Evolutionary conservation across 1,139 yeast species (phyloP), one percentile per base, ranked within the genome.

Genomic region (Yamadazyma sp.): DNA sequence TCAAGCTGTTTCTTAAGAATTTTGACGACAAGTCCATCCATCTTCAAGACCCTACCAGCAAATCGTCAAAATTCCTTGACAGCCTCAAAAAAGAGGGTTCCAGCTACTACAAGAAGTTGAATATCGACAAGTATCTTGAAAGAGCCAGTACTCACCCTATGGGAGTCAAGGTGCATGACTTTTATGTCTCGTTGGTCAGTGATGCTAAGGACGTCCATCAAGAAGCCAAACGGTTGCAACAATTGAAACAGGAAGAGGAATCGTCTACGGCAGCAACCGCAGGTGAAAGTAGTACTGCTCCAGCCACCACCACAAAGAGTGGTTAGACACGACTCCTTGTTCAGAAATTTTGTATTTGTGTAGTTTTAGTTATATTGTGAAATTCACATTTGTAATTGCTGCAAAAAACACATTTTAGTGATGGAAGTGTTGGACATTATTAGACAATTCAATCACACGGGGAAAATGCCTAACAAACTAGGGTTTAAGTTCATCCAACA

Each of bases 141-240:
- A 58, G 56, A 39, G 73, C 71, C 3, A 53, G 69, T 1, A 48
- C 52, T 23, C 52, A 56, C 25, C 65, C 69, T 2, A 66, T 65
- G 40, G 76, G 76, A 2, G 51, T 51, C 26, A 67, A 62, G 50
- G 60, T 69, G 34, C 69, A 65, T 47, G 65, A 63, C 9, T 67
- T 57, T 39, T 60, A 60, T 41, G 44, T 71, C 29, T 71, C 59
- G 28, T 69, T 80, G 31, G 77, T 76, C 11, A 67, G 67, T 42
- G 86, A 82, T 48, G 85, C 75, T 2, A 63, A 64, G 35, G 80
- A 78, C 40, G 86, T 85, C 35, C 90, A 86, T 59, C 71, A 68
- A 40, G 92, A 85, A 60, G 95, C 94, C 24, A 68, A 72, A 49
- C 71, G 92, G 52, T 69, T 85, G 54, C 84, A 84, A 17, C 81